Evolutionary conservation across 2,329 filamentous ascomycete species (phyloP).

Genomic region (Fusarium pseudograminearum): DNA sequence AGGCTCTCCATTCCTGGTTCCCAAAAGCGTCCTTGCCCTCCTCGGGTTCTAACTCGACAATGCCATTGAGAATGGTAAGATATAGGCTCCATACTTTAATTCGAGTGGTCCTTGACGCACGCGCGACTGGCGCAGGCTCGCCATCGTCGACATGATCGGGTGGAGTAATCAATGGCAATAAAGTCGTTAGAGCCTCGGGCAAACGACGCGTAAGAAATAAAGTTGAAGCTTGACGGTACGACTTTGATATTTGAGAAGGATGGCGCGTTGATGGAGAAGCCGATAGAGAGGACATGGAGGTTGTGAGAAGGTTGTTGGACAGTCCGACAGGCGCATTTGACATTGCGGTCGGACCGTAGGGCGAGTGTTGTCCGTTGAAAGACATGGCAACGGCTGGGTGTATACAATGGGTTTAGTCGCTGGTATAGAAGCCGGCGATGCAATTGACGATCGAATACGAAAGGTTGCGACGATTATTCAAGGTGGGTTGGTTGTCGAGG

Average conservation of each 20-base stretch:
- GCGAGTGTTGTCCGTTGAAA: conserved; percentile 58
- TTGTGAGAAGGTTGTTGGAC: conserved; percentile 66
- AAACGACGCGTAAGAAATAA: conserved; percentile 94
- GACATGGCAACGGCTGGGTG: conserved; percentile 54
- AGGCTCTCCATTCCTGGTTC: conserved; percentile 81
- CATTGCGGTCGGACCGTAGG: conserved; percentile 58
- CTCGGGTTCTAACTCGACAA: conserved; percentile 87
- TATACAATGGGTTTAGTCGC: conserved; percentile 15
- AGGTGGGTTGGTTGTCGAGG: conserved; percentile 16
- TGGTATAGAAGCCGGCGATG: conserved; percentile 4
- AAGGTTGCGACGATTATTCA: conserved; percentile 26
- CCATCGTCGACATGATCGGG: conserved; percentile 61
- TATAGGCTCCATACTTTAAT: conserved; percentile 99
- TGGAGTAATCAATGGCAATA: conserved; percentile 83
- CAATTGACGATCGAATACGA: conserved; percentile 28
- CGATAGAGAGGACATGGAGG: conserved; percentile 77
- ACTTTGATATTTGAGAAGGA: conserved; percentile 84
- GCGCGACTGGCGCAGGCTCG: conserved; percentile 79
- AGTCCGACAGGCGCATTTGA: conserved; percentile 56
- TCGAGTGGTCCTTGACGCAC: conserved; percentile 82
- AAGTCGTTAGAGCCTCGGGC: conserved; percentile 86
- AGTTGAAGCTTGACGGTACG: conserved; percentile 93
- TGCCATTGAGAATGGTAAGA: conserved; percentile 89
- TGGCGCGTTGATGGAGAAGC: conserved; percentile 71
- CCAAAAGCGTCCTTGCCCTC: conserved; percentile 93